A percentile compares a stretch with the other conserved stretches of the same genome.
Evolutionary conservation across 2,329 filamentous ascomycete species (phyloP).

Genomic region (Phialemonium atrogriseum): DNA sequence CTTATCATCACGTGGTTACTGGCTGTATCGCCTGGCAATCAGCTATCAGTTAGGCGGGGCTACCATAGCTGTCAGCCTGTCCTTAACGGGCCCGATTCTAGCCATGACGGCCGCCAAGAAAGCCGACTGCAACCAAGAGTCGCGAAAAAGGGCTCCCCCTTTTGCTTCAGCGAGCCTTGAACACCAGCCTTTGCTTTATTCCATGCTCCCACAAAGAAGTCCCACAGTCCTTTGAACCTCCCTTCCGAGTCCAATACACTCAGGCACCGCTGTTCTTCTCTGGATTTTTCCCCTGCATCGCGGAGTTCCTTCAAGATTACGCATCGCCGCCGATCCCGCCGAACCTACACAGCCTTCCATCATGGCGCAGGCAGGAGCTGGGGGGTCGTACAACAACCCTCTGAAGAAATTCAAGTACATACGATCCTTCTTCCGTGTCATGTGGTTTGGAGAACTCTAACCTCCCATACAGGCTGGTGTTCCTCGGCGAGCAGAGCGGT

Average conservation of each 20-base stretch:
- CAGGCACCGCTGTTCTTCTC: too few relatives aligned
- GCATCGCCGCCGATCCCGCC: slow-evolving; percentile 9
- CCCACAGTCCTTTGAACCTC: too few relatives aligned
- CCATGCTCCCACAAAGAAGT: too few relatives aligned
- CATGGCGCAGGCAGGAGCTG: slow-evolving; percentile 69
- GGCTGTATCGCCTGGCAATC: too few relatives aligned
- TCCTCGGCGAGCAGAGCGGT: slow-evolving; percentile 98
- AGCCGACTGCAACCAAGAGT: too few relatives aligned
- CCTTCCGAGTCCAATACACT: too few relatives aligned
- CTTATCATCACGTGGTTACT: too few relatives aligned
- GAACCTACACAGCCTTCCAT: slow-evolving; percentile 24
- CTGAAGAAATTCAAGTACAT: slow-evolving; percentile 99
- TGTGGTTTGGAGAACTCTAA: slow-evolving; percentile 1
- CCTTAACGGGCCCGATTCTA: slow-evolving; percentile 1
- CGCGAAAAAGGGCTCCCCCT: slow-evolving; percentile 4
- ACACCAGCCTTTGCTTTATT: too few relatives aligned
- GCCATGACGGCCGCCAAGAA: slow-evolving; percentile 14
- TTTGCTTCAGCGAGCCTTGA: too few relatives aligned
- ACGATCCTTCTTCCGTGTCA: slow-evolving; percentile 4
- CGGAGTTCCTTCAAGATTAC: slow-evolving; percentile 3
- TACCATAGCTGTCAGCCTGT: too few relatives aligned
- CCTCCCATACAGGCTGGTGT: slow-evolving; percentile 64
- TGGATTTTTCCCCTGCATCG: too few relatives aligned
- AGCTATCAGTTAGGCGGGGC: too few relatives aligned
- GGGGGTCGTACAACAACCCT: slow-evolving; percentile 93